Conservation (phyloP, 2,329 filamentous ascomycete species). For the Aspergillus sp. region DNA sequence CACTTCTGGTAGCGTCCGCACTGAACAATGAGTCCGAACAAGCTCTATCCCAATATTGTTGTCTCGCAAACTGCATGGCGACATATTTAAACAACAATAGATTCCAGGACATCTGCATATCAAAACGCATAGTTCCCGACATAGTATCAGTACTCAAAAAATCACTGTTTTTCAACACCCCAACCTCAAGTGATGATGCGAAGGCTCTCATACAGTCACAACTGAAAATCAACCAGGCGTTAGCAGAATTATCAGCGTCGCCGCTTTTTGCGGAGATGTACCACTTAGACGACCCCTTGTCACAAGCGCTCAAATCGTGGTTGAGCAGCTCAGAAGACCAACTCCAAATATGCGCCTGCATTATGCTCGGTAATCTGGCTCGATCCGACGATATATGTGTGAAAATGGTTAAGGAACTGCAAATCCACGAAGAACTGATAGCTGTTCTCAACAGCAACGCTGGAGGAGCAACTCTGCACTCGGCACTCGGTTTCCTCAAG, state of each 20-base stretch:
- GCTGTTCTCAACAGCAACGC: slow-evolving; percentile 39
- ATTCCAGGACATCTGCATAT: slow-evolving; percentile 40
- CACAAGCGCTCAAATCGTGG: slow-evolving; percentile 41
- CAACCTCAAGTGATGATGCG: slow-evolving; percentile 33
- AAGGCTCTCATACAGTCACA: slow-evolving; percentile 35
- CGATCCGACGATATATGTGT: slow-evolving; percentile 44
- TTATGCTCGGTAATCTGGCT: slow-evolving; percentile 50
- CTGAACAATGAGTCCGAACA: slow-evolving; percentile 25
- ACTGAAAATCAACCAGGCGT: slow-evolving; percentile 40
- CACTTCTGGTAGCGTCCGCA: slow-evolving; percentile 35
- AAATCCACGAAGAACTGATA: slow-evolving; percentile 43
- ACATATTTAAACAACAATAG: slow-evolving; percentile 37
- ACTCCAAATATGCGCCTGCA: slow-evolving; percentile 46
- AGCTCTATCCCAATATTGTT: slow-evolving; percentile 31
- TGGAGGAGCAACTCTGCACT: slow-evolving; percentile 43
- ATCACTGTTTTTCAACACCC: slow-evolving; percentile 29
- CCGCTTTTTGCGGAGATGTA: slow-evolving; percentile 38
- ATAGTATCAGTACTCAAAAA: slow-evolving; percentile 32
- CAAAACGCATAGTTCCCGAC: slow-evolving; percentile 30
- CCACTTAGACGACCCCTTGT: slow-evolving; percentile 38
- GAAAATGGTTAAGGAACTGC: slow-evolving; percentile 39
- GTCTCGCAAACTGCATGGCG: slow-evolving; percentile 32
- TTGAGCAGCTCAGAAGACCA: slow-evolving; percentile 40
- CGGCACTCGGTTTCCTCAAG: slow-evolving; percentile 48
- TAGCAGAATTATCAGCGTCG: slow-evolving; percentile 43